phyloP scores from a whole-genome alignment of 2,329 filamentous ascomycete species.

The Lasiodiplodia sp. region DNA sequence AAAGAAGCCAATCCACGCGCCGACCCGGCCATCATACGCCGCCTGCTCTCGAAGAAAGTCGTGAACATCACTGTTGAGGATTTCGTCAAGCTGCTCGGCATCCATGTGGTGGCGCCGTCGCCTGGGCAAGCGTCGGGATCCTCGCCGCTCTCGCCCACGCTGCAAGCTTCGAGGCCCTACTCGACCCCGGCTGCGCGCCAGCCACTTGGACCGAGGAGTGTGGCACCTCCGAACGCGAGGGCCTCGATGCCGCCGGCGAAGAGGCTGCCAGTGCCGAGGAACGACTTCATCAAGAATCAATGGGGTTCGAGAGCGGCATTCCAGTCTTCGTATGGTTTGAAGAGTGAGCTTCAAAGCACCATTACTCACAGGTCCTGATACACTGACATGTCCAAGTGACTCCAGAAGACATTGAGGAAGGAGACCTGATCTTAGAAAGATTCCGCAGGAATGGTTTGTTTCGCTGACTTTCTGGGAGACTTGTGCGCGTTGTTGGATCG shows the following conservation, averaged over 20 bases:
- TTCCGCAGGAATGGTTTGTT: constrained; percentile 13
- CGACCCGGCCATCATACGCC: constrained; percentile 8
- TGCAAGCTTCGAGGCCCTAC: not conserved
- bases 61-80: constrained; percentile 20
- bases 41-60: constrained; percentile 17
- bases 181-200: not conserved
- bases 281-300: constrained; percentile 19
- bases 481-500: not conserved
- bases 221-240: constrained; percentile 5
- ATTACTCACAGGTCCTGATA: not conserved
- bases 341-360: not conserved
- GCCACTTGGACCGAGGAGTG: not conserved
- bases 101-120: constrained; percentile 4
- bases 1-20: constrained; percentile 3
- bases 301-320: constrained; percentile 17
- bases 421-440: constrained; percentile 8
- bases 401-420: constrained; percentile 19
- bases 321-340: constrained; percentile 21
- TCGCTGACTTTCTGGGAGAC: not conserved
- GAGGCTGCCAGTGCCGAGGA: not conserved
- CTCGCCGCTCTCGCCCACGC: constrained; percentile 4
- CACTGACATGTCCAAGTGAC: constrained; percentile 1
- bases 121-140: not conserved
- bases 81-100: constrained; percentile 15
- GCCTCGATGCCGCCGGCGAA: constrained; percentile 1